Evolutionary conservation across 1,284 basidiomycete genomes (phyloP), one percentile per base, ranked within the genome.

Genomic region (Rhizoctonia solani): DNA sequence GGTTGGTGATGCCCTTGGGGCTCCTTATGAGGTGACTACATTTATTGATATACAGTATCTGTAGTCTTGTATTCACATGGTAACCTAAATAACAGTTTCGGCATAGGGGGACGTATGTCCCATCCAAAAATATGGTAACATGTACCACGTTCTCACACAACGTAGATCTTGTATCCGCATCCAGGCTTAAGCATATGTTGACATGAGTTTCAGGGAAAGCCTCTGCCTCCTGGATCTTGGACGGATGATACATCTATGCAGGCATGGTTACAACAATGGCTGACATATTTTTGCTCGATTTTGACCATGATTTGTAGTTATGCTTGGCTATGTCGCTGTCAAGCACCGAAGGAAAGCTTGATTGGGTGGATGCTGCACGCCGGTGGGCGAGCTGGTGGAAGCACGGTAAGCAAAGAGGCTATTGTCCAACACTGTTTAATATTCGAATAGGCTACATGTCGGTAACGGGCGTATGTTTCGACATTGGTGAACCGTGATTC

Each of bases 241-340:
- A 72, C 71, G 19, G 72, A 72, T 54, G 72, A 72, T 68, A 70
- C 71, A 4, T 61, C 47, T 42, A 70, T 66, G 69, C 52, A 55
- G 47, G 47, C 66, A 13, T 50, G 53, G 47, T 14, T 55, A 1
- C 25, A 46, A 44, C 54, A n/a, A n/a, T n/a, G n/a, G n/a, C 54
- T 59, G 27, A 44, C 16, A 25, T 67, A 21, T 14, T n/a, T 37
- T 21, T 34, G n/a, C 21, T 19, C 14, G 59, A 29, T 1, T 30
- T 23, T 29, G 25, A 29, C 55, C 19, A 34, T 32, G 21, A n/a
- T 39, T 1, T 11, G 13, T 49, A 41, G 39, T 21, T 58, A 11
- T 66, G 49, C 25, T 27, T 46, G 41, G 54, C 27, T 49, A 67
- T 37, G 39, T 68, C 59, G 19, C 67, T 69, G 21, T 42, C 63